Base-by-base conservation (phyloP, 2,329 filamentous ascomycete species). In the Colletotrichum horii region DNA sequence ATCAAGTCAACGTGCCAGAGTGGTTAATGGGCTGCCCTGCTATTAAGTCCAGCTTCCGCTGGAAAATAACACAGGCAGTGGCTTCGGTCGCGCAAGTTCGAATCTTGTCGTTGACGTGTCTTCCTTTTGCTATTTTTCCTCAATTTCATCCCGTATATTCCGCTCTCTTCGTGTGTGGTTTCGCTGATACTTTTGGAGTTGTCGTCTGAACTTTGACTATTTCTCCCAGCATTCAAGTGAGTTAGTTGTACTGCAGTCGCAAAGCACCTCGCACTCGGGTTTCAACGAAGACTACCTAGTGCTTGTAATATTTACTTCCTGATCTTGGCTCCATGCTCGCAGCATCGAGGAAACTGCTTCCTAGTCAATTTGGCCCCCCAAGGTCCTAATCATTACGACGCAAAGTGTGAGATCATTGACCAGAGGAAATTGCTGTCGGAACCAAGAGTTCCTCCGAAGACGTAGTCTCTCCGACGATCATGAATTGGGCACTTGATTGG, bases 11-110 rank as follows among this genome's bases (percentile, higher is more conserved):
- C 74, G 74, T 75, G 74, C 74, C 74, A 75, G 74, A 75, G 74
- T 75, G 74, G 74, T 75, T 74, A 75, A 75, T 75, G 74, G 74
- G 74, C 70, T 73, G 74, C 74, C 74, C 74, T 75, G 74, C 74
- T 75, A 75, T 70, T 22, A 19, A 22, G 4, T n/a, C n/a, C 28
- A 14, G 6, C n/a, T 19, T 32, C 34, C 8, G 32, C 12, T 61
- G 24, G 24, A 52, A 16, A 22, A 14, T 11, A 62, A 36, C 26
- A 34, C 4, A 75, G 74, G 74, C 74, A 73, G 70, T 75, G 74
- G 74, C 74, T 75, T 75, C 74, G 74, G 73, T 75, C 73, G 73
- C 73, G 73, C 73, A 75, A 72, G 73, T 75, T 75, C 73, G 73
- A 75, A 73, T 75, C 74, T 73, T 75, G 74, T 74, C 74, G 74